These are phyloP conservation scores for Ogataea saltuana DNA, from an alignment of 805 yeast genomes.

Conservation along the genomic window DNA sequence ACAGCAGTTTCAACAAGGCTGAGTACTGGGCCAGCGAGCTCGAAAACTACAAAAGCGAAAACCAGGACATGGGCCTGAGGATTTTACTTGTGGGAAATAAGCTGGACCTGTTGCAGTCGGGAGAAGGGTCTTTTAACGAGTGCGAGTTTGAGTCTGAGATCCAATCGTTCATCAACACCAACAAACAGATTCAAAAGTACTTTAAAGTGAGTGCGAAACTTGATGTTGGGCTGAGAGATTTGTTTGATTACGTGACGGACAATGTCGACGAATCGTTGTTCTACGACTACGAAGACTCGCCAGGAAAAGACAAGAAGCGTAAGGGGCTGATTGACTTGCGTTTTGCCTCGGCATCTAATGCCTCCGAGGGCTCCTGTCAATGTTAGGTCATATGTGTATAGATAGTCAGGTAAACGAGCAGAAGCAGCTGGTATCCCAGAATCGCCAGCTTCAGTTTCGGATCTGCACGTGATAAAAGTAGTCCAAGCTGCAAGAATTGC, in stretches of 20 bases:
- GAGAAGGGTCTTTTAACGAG: slow-evolving; percentile 11
- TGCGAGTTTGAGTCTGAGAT: slow-evolving; percentile 28
- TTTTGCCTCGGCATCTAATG: slow-evolving; percentile 11
- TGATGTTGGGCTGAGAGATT: slow-evolving; percentile 57
- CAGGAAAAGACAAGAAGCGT: slow-evolving; percentile 9
- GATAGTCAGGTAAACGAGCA: slow-evolving; percentile 1
- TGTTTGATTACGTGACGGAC: slow-evolving; percentile 40
- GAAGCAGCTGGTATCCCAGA: slow-evolving; percentile 5
- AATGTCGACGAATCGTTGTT: slow-evolving; percentile 32
- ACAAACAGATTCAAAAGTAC: slow-evolving; percentile 22
- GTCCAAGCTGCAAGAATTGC: slow-evolving; percentile 12
- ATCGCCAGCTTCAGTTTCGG: too few relatives aligned
- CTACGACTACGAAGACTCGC: slow-evolving; percentile 23
- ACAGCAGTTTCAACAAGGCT: slow-evolving; percentile 61
- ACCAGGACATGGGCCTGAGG: slow-evolving; percentile 24
- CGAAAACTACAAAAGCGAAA: slow-evolving; percentile 31
- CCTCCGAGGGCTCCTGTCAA: slow-evolving; percentile 22
- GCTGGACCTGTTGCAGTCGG: slow-evolving; percentile 51
- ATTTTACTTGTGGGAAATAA: slow-evolving; percentile 79
- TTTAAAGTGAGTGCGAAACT: slow-evolving; percentile 67
- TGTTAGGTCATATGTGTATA: slow-evolving; percentile 16
- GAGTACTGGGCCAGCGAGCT: slow-evolving; percentile 90
- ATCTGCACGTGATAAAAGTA: slow-evolving; percentile 4
- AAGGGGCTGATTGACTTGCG: slow-evolving; percentile 30
- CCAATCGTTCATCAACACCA: slow-evolving; percentile 24